These are phyloP conservation scores for Chenopodium formosanum DNA, from an alignment of 148 eudicot genomes.

Conservation along the genomic window DNA sequence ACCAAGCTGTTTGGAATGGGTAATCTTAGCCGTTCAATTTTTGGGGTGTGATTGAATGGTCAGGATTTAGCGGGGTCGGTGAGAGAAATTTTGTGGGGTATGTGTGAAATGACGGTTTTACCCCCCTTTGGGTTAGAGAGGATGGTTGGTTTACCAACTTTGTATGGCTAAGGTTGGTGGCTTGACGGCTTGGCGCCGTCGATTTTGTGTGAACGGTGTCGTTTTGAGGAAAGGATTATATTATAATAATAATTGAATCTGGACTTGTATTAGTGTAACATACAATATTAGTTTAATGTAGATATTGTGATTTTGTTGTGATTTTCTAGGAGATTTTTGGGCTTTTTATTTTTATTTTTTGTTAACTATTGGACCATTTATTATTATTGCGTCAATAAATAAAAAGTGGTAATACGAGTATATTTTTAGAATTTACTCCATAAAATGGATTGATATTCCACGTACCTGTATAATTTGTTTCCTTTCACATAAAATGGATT, in stretches of 20 bases:
- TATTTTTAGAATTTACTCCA: neutral
- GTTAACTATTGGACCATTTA: neutral
- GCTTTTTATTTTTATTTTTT: neutral
- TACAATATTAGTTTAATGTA: neutral
- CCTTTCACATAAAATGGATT: neutral
- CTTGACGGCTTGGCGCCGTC: slow-evolving; percentile 8
- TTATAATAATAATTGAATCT: slow-evolving; percentile 6
- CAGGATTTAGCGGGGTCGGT: slow-evolving; percentile 24
- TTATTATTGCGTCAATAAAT: neutral
- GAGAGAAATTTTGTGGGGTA: slow-evolving; percentile 19
- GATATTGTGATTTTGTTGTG: neutral
- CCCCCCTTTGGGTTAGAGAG: slow-evolving; percentile 4
- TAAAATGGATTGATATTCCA: neutral
- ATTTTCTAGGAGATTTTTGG: neutral
- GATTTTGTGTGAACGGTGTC: slow-evolving; percentile 4
- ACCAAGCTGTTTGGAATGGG: neutral
- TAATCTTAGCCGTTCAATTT: slow-evolving; percentile 12
- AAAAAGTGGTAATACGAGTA: neutral
- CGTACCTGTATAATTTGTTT: neutral
- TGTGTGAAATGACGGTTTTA: neutral
- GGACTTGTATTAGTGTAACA: slow-evolving; percentile 11
- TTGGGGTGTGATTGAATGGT: neutral
- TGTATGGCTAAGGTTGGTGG: slow-evolving; percentile 1
- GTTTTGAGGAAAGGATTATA: neutral
- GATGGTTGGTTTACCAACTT: slow-evolving; percentile 21